Evolutionary conservation across 176 grass and related monocot species (phyloP), one percentile per base, ranked within the genome.

Genomic region (Cocos nucifera): DNA sequence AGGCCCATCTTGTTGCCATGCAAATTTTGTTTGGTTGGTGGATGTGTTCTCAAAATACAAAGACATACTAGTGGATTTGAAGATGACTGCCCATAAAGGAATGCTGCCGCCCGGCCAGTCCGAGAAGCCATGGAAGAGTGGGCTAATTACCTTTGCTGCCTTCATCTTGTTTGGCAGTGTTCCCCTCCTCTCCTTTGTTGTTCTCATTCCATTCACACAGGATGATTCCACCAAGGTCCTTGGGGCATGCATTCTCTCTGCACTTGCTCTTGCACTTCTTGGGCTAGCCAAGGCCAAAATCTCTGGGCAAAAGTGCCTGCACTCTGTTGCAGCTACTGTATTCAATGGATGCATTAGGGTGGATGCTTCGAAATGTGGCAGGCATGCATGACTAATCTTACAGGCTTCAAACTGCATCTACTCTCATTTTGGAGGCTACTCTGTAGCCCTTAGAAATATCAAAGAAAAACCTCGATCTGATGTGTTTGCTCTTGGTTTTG

Each of bases 41-140:
- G 12, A 21, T 56, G n/a, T 54, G 18, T 56, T 56, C 17, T 56
- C 53, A 6, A 56, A 56, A 21, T 56, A 56, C 53, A 56, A 56
- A 56, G 53, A 19, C 53, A 21, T 56, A 19, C 53, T 21, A 0
- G 53, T 21, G 3, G 53, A 21, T 19, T 19, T 22, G 53, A 56
- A 56, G 17, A 19, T 22, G 17, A 10, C 53, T 2, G 20, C 18
- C 9, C 6, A 56, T 19, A 3, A 56, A 56, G 53, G 53, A 12
- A 3, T 19, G 10, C 17, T 56, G 17, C n/a, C 53, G 6, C 18
- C 53, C 22, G 0, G 53, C 4, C 19, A 56, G 53, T 22, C 19
- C 17, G 53, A 56, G 17, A 56, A 56, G 53, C 53, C 53, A 56
- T 56, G 53, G 53, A 56, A 56, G 53, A 10, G 53, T 56, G 53